These are phyloP conservation scores for Selenicereus undatus DNA, from an alignment of 148 eudicot genomes.

Conservation along the genomic window DNA sequence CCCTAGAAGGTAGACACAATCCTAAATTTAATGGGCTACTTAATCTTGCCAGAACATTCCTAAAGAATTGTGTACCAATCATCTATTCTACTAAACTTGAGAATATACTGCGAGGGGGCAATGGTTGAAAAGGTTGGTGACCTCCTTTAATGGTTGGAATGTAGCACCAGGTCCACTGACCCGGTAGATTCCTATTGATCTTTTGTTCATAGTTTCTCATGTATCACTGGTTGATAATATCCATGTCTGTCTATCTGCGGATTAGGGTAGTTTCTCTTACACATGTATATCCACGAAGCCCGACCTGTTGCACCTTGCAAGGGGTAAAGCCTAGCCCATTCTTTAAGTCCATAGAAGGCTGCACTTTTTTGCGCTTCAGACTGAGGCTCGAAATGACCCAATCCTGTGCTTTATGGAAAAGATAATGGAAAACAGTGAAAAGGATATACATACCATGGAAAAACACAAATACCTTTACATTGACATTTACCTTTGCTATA, in stretches of 20 bases:
- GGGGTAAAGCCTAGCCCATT: too few species aligned
- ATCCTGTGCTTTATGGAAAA: too few species aligned
- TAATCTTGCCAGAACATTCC: background rate
- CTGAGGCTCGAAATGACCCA: too few species aligned
- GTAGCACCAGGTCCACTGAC: background rate
- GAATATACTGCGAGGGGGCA: background rate
- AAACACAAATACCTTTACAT: too few species aligned
- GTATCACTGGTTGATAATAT: background rate
- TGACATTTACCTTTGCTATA: too few species aligned
- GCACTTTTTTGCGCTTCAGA: too few species aligned
- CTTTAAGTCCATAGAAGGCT: too few species aligned
- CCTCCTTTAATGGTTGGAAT: background rate
- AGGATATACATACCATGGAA: too few species aligned
- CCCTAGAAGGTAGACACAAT: background rate
- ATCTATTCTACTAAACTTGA: background rate
- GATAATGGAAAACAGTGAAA: too few species aligned
- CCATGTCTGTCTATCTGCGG: background rate
- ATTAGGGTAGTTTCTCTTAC: background rate
- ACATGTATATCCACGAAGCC: background rate
- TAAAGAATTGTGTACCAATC: background rate
- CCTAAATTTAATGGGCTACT: background rate
- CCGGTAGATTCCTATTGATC: background rate
- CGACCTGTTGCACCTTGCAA: too few species aligned
- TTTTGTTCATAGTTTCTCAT: background rate
- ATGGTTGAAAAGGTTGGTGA: background rate